phyloP scores from a whole-genome alignment of 331 rosid genomes.

The Rosa hybrid region DNA sequence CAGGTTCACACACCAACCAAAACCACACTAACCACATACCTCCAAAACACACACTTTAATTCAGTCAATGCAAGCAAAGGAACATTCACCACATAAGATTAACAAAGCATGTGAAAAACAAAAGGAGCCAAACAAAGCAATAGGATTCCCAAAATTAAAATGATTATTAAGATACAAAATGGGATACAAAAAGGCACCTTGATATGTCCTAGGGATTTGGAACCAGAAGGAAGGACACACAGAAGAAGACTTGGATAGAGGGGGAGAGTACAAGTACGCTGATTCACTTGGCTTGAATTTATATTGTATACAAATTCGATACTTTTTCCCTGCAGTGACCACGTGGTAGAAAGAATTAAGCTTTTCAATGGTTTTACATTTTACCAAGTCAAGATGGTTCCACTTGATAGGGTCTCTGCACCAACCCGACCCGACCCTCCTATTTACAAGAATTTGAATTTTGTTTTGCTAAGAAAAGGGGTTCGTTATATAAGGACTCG shows the following conservation, averaged over 20 bases:
- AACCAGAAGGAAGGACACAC: background rate
- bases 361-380: background rate
- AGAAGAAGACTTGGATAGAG: background rate
- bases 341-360: background rate
- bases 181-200: background rate
- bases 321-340: background rate
- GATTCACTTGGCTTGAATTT: background rate
- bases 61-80: background rate
- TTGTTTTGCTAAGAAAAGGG: too few relatives aligned
- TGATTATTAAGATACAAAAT: background rate
- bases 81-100: background rate
- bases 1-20: background rate
- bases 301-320: background rate
- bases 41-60: background rate
- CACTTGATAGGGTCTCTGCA: background rate
- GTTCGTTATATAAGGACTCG: background rate
- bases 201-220: background rate
- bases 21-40: background rate
- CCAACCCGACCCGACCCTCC: background rate
- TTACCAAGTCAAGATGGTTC: slow-evolving; percentile 5
- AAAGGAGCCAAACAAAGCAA: background rate
- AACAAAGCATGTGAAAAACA: background rate
- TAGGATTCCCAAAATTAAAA: background rate
- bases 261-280: background rate
- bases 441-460: too few relatives aligned